These are phyloP conservation scores for Plantago major DNA, from an alignment of 257 asterid genomes.

Conservation along the genomic window DNA sequence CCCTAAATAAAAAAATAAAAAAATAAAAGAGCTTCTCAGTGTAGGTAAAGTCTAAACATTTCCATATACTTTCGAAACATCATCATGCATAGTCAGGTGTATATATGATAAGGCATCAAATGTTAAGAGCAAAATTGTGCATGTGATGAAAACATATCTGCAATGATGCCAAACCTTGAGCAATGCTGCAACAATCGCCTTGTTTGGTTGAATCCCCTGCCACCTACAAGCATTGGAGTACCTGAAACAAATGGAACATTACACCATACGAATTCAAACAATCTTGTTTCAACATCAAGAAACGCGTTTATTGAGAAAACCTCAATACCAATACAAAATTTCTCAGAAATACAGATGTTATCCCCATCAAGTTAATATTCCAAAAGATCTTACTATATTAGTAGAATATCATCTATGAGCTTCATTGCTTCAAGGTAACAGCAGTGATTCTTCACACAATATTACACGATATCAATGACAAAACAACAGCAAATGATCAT, in stretches of 20 bases:
- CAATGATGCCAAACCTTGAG: constrained; percentile 49
- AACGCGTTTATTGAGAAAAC: neutral
- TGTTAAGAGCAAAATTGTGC: no score
- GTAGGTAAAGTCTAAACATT: no score
- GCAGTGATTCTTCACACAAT: neutral
- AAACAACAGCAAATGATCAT: no score
- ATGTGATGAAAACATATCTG: constrained; percentile 7
- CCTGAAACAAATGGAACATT: constrained; percentile 52
- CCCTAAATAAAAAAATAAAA: neutral
- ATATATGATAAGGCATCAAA: no score
- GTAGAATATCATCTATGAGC: neutral
- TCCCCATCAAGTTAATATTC: neutral
- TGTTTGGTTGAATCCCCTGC: constrained; percentile 50
- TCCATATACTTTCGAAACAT: no score
- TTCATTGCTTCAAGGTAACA: neutral
- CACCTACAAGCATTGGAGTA: constrained; percentile 56
- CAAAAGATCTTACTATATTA: neutral
- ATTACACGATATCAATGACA: no score
- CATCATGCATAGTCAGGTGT: no score
- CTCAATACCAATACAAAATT: no score
- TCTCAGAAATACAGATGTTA: no score
- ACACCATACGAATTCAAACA: no score
- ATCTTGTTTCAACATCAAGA: neutral
- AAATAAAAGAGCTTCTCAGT: no score
- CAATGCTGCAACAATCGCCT: constrained; percentile 51